A percentile compares a stretch with the other conserved stretches of the same genome.
These are phyloP conservation scores for Vitis hybrid DNA, from an alignment of 177 flowering plant species.

Conservation along the genomic window DNA sequence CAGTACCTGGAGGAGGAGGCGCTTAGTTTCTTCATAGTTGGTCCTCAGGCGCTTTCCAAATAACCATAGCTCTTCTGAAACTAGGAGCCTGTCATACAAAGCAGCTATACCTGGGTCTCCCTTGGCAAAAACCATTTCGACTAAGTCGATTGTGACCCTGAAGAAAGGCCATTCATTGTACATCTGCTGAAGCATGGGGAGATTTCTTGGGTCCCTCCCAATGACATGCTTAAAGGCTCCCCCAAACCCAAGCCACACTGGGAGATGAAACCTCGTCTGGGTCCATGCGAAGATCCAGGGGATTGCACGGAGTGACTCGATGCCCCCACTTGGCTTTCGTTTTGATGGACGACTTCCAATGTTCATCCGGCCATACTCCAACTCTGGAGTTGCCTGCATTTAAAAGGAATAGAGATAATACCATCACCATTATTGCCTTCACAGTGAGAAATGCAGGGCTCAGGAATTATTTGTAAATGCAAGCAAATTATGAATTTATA, in stretches of 20 bases:
- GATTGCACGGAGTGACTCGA: conserved; percentile 88
- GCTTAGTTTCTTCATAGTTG: conserved; percentile 33
- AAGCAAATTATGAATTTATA: too few species aligned
- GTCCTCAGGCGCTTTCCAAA: conserved; percentile 30
- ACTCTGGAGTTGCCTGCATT: conserved; percentile 50
- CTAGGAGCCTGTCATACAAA: conserved; percentile 40
- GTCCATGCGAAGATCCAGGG: conserved; percentile 96
- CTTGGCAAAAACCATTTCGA: conserved; percentile 59
- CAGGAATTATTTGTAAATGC: too few species aligned
- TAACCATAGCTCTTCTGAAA: conserved; percentile 27
- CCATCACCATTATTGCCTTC: too few species aligned
- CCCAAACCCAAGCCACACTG: conserved; percentile 94
- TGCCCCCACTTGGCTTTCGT: conserved; percentile 88
- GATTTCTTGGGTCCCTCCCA: conserved; percentile 61
- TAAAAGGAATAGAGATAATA: too few species aligned
- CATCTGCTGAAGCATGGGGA: conserved; percentile 67
- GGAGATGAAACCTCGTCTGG: conserved; percentile 54
- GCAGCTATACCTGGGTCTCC: conserved; percentile 49
- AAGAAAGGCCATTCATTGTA: conserved; percentile 64
- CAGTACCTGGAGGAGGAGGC: conserved; percentile 40
- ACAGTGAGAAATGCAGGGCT: too few species aligned
- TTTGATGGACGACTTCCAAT: conserved; percentile 94
- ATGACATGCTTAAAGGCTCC: conserved; percentile 67
- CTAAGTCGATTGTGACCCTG: conserved; percentile 46
- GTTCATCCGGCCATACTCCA: conserved; percentile 89